These are phyloP conservation scores for Botrytis aclada DNA, from an alignment of 2,329 filamentous ascomycete species.

Conservation along the genomic window DNA sequence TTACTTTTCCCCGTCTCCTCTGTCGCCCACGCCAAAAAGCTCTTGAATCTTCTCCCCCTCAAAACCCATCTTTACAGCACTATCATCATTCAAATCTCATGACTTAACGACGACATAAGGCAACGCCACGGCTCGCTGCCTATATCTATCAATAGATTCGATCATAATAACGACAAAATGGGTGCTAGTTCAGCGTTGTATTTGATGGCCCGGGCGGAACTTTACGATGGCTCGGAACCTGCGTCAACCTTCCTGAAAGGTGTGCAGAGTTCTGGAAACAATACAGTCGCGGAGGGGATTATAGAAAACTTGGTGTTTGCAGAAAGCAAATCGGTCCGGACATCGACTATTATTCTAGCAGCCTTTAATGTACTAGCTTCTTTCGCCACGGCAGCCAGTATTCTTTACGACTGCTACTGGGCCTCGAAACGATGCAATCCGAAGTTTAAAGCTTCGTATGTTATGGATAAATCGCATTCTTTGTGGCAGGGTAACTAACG, in stretches of 20 bases:
- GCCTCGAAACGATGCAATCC: slow-evolving; percentile 37
- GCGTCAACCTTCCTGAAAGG: slow-evolving; percentile 17
- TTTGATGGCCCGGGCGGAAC: slow-evolving; percentile 28
- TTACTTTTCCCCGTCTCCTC: slow-evolving; percentile 14
- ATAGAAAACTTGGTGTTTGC: slow-evolving; percentile 37
- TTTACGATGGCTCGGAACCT: slow-evolving; percentile 15
- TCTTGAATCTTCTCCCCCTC: slow-evolving; percentile 22
- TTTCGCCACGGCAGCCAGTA: slow-evolving; percentile 53
- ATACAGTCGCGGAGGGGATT: slow-evolving; percentile 23
- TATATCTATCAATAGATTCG: slow-evolving; percentile 23
- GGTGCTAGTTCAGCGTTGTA: slow-evolving; percentile 29
- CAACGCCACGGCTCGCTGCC: slow-evolving; percentile 37
- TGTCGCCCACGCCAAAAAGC: slow-evolving; percentile 17
- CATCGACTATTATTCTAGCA: slow-evolving; percentile 59
- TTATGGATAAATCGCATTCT: slow-evolving; percentile 37
- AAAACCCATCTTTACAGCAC: slow-evolving; percentile 23
- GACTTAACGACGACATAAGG: slow-evolving; percentile 35
- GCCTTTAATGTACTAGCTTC: slow-evolving; percentile 59
- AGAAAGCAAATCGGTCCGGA: slow-evolving; percentile 53
- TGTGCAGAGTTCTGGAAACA: slow-evolving; percentile 19
- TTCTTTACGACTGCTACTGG: slow-evolving; percentile 50
- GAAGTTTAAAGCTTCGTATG: slow-evolving; percentile 43
- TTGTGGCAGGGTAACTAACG: slow-evolving; percentile 27
- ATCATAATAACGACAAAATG: slow-evolving; percentile 24
- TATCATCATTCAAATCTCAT: slow-evolving; percentile 31